A percentile compares a stretch with the other conserved stretches of the same genome.
These are phyloP conservation scores for Lactifluus rugatus DNA, from an alignment of 768 basidiomycete genomes.

Conservation along the genomic window DNA sequence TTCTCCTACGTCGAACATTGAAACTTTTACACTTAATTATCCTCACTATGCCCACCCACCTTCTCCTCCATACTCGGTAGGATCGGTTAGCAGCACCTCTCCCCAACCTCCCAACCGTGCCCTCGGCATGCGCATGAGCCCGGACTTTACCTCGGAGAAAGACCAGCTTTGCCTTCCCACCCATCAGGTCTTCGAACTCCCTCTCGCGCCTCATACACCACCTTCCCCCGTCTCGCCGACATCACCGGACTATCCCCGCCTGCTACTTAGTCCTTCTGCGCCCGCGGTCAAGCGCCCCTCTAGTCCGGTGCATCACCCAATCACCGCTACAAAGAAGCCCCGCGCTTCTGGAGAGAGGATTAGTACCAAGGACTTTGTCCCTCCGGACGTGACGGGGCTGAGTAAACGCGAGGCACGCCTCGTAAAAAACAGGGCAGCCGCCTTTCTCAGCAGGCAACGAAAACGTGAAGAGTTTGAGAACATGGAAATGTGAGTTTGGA, in stretches of 20 bases:
- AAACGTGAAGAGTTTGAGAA: slow-evolving; percentile 87
- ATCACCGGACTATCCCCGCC: slow-evolving; percentile 23
- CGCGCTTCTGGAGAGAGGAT: slow-evolving; percentile 40
- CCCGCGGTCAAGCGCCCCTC: slow-evolving; percentile 24
- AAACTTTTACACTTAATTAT: slow-evolving; percentile 23
- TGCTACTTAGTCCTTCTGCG: slow-evolving; percentile 6
- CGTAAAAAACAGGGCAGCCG: slow-evolving; percentile 87
- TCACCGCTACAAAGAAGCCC: slow-evolving; percentile 33
- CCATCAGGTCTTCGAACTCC: slow-evolving; percentile 63
- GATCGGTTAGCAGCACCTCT: slow-evolving; percentile 29
- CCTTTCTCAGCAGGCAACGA: slow-evolving; percentile 83
- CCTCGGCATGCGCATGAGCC: slow-evolving; percentile 43
- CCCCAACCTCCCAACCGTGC: slow-evolving; percentile 30
- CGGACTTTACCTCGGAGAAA: slow-evolving; percentile 34
- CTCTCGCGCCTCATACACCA: slow-evolving; percentile 27
- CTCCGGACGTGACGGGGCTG: slow-evolving; percentile 80
- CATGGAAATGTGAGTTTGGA: slow-evolving; percentile 73
- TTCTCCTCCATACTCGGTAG: slow-evolving; percentile 35
- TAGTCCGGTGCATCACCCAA: slow-evolving; percentile 22
- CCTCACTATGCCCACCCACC: slow-evolving; percentile 26
- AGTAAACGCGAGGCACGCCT: slow-evolving; percentile 86
- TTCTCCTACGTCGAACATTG: slow-evolving; percentile 32
- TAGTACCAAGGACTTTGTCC: slow-evolving; percentile 73
- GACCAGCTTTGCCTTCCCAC: slow-evolving; percentile 56
- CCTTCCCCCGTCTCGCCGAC: slow-evolving; percentile 26